phyloP scores from a whole-genome alignment of 169 alveolate species.

The Cytauxzoon felis region DNA sequence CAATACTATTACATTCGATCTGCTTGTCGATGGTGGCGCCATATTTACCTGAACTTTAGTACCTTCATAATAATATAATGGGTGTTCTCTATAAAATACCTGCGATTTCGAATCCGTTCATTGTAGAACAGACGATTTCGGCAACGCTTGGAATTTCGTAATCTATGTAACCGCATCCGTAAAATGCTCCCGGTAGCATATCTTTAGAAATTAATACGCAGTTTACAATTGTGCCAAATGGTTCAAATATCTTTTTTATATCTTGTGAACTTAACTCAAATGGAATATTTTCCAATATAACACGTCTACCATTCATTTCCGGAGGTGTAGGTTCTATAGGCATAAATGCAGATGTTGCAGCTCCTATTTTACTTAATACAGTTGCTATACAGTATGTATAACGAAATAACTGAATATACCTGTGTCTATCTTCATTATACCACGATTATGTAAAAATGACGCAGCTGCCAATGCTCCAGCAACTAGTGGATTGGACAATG shows the following conservation, averaged over 20 bases:
- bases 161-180: conserved; percentile 18
- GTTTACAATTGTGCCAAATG: conserved; percentile 14
- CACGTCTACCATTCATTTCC: conserved; percentile 21
- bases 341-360: conserved; percentile 15
- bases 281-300: conserved; percentile 21
- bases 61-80: background rate
- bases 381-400: conserved; percentile 1
- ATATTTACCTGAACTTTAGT: conserved; percentile 25
- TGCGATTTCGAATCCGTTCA: conserved; percentile 42
- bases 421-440: conserved; percentile 22
- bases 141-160: conserved; percentile 18
- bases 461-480: conserved; percentile 46
- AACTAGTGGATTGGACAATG: conserved; percentile 23
- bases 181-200: conserved; percentile 31
- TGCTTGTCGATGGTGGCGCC: conserved; percentile 27
- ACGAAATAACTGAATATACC: background rate
- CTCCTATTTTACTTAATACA: conserved; percentile 8
- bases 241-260: conserved; percentile 27
- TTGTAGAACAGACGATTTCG: conserved; percentile 21
- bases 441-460: conserved; percentile 9
- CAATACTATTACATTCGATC: conserved; percentile 21
- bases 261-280: conserved; percentile 15
- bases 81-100: conserved; percentile 6
- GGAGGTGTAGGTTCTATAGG: conserved; percentile 34
- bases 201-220: conserved; percentile 16